These are phyloP conservation scores for Epichloe gansuensis DNA, from an alignment of 2,329 filamentous ascomycete genomes.

Conservation along the genomic window DNA sequence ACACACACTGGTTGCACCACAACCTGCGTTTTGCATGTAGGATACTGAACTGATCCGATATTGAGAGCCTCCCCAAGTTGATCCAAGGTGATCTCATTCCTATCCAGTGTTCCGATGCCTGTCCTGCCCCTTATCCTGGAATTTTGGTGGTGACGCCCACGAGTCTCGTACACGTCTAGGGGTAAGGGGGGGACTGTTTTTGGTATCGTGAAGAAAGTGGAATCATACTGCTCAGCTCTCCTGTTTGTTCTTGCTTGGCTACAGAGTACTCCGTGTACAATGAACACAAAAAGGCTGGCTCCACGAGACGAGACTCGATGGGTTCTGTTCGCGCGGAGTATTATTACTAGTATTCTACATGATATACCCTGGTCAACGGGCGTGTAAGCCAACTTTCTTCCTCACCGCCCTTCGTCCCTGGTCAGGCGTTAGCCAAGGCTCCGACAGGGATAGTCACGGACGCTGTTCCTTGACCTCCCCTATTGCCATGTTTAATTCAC, in stretches of 20 bases:
- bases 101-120: neutral
- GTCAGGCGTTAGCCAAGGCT: neutral
- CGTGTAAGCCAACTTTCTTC: neutral
- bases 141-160: no score
- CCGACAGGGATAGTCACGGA: slow-evolving; percentile 2
- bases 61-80: neutral
- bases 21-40: neutral
- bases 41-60: neutral
- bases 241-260: neutral
- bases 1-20: neutral
- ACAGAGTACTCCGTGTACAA: neutral
- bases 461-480: neutral
- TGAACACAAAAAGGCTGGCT: neutral
- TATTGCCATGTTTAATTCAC: neutral
- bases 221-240: neutral
- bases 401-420: slow-evolving; percentile 4
- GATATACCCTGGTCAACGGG: neutral
- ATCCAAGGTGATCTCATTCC: neutral
- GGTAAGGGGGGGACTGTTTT: no score
- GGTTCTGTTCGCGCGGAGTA: neutral
- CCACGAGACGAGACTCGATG: neutral
- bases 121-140: no score
- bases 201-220: no score
- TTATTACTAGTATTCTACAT: neutral
- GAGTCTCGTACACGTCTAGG: no score